Base-by-base conservation (phyloP, 2,329 filamentous ascomycete genomes). In the Botrytis aclada region DNA sequence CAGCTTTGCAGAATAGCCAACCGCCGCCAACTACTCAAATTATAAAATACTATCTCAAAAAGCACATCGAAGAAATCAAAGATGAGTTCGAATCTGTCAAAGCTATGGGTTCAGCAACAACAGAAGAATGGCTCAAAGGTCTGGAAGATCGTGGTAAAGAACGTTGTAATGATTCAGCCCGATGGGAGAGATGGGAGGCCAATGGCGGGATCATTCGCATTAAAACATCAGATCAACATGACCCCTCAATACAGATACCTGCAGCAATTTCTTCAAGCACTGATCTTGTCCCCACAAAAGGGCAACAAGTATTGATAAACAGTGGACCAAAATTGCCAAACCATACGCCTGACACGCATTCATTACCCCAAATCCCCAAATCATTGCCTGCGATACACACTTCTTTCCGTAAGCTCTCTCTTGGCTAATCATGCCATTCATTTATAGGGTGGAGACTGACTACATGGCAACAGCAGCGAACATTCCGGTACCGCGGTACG, bases 81-180 rank as follows among this genome's bases (percentile, higher is more conserved):
- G 80, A 83, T 45, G 89, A 93, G 78, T 89, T 93, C 76, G 83
- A 88, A 61, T 84, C 88, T 8, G 92, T 90, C 71, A 88, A 88
- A 77, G 82, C 84, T n/a, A 86, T 93, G 76, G 92, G 93, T n/a
- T 78, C 86, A 62, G 90, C 90, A 60, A 88, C 90, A 18, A 86
- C 88, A 6, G 91, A 93, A 77, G 93, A 95, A 81, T 96, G 93
- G 93, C 84, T 90, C 43, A 95, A 95, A 81, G 93, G 93, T 16
- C 85, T 96, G 5, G 87, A 89, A 61, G 84, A 83, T 41, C 86
- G 88, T 73, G 91, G 92, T 16, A 88, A 88, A 77, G 85, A 88
- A 73, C 83, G 85, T 66, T 86, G 89, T 77, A 85, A 84, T 18
- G 89, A 92, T 79, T 86, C 88, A 43, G 85, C 88, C 41, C 88